Percentiles rank a stretch among this genome's conserved stretches.
These are phyloP conservation scores for Agrocybe praecox DNA, from an alignment of 768 basidiomycete genomes.

Conservation along the genomic window DNA sequence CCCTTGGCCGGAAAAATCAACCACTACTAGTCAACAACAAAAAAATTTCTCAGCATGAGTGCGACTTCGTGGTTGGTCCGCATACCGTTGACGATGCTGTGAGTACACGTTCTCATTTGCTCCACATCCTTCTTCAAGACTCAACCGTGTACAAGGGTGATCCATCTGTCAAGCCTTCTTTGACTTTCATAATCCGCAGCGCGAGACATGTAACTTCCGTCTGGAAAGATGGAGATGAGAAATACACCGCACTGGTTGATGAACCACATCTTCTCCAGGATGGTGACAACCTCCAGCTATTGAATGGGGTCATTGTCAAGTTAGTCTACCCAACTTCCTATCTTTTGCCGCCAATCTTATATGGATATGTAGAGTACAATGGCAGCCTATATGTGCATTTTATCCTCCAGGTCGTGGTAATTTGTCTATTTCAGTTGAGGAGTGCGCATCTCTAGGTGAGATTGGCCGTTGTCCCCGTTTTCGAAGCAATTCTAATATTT, in stretches of 20 bases:
- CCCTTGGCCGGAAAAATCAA: constrained; percentile 58
- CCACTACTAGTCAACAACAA: constrained; percentile 57
- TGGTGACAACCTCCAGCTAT: background rate
- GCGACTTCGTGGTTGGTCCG: constrained; percentile 54
- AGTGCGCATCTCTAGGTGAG: constrained; percentile 59
- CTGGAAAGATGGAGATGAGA: background rate
- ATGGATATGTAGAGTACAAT: constrained; percentile 44
- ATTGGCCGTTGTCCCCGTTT: background rate
- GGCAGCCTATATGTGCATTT: constrained; percentile 55
- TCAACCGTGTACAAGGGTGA: constrained; percentile 40
- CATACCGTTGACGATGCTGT: constrained; percentile 60
- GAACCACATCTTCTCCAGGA: background rate
- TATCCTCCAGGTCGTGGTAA: constrained; percentile 37
- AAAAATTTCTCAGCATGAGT: constrained; percentile 67
- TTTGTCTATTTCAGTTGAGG: constrained; percentile 36
- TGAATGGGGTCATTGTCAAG: background rate
- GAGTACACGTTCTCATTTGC: constrained; percentile 26
- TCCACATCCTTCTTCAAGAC: background rate
- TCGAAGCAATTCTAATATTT: background rate
- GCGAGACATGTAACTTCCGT: background rate
- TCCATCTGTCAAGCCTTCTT: constrained; percentile 45
- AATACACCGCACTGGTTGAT: background rate
- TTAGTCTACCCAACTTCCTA: constrained; percentile 15
- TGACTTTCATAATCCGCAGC: constrained; percentile 43
- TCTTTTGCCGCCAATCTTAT: background rate